Base-by-base conservation (phyloP, 305 asterid species). In the Fraxinus velutina region DNA sequence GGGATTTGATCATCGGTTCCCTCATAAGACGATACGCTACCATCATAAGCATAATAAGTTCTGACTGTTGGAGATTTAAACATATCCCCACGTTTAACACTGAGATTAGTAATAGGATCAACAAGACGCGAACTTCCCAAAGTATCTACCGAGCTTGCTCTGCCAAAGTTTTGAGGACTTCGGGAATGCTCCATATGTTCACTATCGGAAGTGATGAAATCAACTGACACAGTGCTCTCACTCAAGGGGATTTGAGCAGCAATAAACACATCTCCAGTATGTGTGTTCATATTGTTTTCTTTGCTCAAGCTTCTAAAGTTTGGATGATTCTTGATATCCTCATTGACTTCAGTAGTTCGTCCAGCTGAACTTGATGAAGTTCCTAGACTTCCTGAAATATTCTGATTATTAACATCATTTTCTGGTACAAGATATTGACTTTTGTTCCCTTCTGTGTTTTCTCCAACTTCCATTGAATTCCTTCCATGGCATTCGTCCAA, bases 11-110 rank as follows among this genome's bases (percentile, higher is more conserved):
- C 89, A 78, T 90, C 89, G 15, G 79, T 81, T 83, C 89, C 97
- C 81, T 94, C 97, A 64, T 75, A 91, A 72, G 98, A 94, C 73
- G 97, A 93, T 83, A 87, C 92, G 66, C 97, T 92, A 78, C 92
- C 94, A 82, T 89, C 95, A 82, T 87, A 82, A 33, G 84, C 92
- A 78, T 91, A 93, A 83, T 89, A 92, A 81, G 85, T 83, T 79
- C 87, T 78, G 55, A 75, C 44, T 76, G 87, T 82, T 13, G 90
- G 90, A 85, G 90, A 85, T 62, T 80, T 92, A 73, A 86, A 13
- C 55, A 79, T 37, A 73, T 86, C 84, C 66, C 37, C 47, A 57
- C 24, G 82, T 77, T 82, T 77, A 3, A 34, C 50, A n/a, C 85
- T 81, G 82, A 83, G 79, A 81, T 85, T 88, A 24, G 88, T 81